A percentile compares a stretch with the other conserved stretches of the same genome.
Conservation (phyloP, 2,329 filamentous ascomycete species). For the Cryphonectria parasitica region DNA sequence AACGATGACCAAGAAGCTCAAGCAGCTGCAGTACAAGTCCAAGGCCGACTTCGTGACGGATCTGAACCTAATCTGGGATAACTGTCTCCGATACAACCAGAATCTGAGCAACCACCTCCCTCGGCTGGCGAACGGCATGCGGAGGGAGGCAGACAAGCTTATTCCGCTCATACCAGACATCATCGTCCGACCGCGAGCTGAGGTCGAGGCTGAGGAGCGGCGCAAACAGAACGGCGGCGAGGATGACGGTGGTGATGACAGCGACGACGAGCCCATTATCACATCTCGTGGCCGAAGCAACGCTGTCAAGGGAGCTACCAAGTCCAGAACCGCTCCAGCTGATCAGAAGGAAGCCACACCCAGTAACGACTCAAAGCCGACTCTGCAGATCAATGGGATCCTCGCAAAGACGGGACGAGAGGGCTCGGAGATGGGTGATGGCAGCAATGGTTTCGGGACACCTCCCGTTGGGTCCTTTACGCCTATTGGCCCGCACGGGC, state of each 20-base stretch:
- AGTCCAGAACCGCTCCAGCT: conserved; percentile 73
- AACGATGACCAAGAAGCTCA: conserved; percentile 97
- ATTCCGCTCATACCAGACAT: conserved; percentile 95
- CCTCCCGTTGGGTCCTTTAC: conserved; percentile 64
- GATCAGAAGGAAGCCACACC: conserved; percentile 81
- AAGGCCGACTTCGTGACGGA: conserved; percentile 96
- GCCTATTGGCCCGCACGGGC: conserved; percentile 25
- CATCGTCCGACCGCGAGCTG: conserved; percentile 84
- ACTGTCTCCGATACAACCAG: conserved; percentile 94
- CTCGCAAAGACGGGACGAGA: conserved; percentile 62
- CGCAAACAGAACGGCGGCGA: conserved; percentile 85
- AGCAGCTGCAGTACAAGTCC: conserved; percentile 76
- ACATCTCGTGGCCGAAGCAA: conserved; percentile 91
- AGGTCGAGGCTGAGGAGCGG: conserved; percentile 87
- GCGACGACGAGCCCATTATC: conserved; percentile 98
- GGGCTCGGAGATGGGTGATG: conserved; percentile 79
- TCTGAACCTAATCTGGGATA: conserved; percentile 94
- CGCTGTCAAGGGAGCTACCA: conserved; percentile 77
- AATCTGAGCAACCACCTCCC: conserved; percentile 85
- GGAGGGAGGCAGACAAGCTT: conserved; percentile 95
- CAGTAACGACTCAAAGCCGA: conserved; percentile 72
- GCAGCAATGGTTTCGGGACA: conserved; percentile 84
- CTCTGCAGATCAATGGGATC: conserved; percentile 68
- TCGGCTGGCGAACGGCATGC: conserved; percentile 94
- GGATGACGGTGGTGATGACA: conserved; percentile 84